These are phyloP conservation scores for Chamaenerion angustifolium DNA, from an alignment of 345 rosid genomes.

Conservation along the genomic window DNA sequence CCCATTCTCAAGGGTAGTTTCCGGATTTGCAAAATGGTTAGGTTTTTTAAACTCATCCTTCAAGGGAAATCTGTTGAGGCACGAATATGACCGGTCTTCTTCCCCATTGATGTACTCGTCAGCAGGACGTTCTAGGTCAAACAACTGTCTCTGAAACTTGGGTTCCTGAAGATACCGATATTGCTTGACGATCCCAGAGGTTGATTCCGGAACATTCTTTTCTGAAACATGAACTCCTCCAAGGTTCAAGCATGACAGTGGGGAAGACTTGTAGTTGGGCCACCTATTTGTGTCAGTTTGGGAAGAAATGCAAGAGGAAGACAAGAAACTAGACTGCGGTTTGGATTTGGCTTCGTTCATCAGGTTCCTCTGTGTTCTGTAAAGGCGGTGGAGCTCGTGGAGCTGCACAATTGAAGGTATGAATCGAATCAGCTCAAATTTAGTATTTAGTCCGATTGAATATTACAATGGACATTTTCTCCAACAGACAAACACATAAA, in stretches of 20 bases:
- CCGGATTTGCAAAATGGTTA: constrained; percentile 13
- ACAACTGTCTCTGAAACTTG: constrained; percentile 18
- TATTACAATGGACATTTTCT: too few species aligned
- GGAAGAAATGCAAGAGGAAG: constrained; percentile 9
- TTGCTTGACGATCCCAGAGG: constrained; percentile 14
- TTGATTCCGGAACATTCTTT: constrained; percentile 17
- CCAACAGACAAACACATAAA: not conserved
- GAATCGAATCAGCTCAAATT: not conserved
- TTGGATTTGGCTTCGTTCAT: constrained; percentile 57
- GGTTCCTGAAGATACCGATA: too few species aligned
- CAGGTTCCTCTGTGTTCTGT: constrained; percentile 49
- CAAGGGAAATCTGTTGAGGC: too few species aligned
- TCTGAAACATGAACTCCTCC: constrained; percentile 21
- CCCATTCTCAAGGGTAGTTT: not conserved
- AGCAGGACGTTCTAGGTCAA: constrained; percentile 54
- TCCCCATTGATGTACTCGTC: constrained; percentile 36
- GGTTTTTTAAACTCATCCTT: constrained; percentile 11
- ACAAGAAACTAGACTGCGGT: constrained; percentile 16
- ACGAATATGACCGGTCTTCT: constrained; percentile 10
- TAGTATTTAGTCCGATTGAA: too few species aligned
- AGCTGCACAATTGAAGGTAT: constrained; percentile 18
- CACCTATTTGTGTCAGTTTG: too few species aligned
- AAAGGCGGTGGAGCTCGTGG: constrained; percentile 66
- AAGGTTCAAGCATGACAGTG: constrained; percentile 13
- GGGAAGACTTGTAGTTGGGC: too few species aligned